phyloP scores from a whole-genome alignment of 176 grass and related monocot species.

The Cenchrus americanus region DNA sequence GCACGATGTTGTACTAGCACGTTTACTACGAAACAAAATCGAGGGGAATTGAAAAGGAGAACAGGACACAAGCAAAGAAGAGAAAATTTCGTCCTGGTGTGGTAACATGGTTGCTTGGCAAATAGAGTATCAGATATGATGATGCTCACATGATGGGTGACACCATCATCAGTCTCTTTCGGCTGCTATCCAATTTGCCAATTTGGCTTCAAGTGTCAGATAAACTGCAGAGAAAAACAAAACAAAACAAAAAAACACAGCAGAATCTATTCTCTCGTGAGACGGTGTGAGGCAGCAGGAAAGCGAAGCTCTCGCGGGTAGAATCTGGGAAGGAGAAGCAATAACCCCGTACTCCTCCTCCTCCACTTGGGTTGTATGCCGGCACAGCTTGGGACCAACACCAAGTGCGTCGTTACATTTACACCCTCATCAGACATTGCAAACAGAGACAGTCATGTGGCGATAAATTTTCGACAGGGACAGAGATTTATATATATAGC shows the following conservation, averaged over 20 bases:
- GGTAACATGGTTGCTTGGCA: slow-evolving; percentile 29
- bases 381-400: background rate
- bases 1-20: background rate
- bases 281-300: slow-evolving; percentile 5
- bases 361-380: background rate
- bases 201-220: slow-evolving; percentile 19
- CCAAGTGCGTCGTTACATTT: background rate
- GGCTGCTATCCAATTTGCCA: background rate
- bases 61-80: background rate
- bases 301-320: slow-evolving; percentile 24
- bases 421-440: background rate
- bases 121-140: slow-evolving; percentile 18
- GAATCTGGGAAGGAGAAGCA: slow-evolving; percentile 6
- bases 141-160: slow-evolving; percentile 38
- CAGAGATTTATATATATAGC: background rate
- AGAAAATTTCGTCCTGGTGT: background rate
- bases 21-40: background rate
- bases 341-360: background rate
- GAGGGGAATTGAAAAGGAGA: background rate
- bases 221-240: background rate
- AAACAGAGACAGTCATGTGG: background rate
- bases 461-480: background rate
- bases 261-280: slow-evolving; percentile 18
- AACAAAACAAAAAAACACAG: background rate
- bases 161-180: background rate